Base-by-base conservation (phyloP, 2,329 filamentous ascomycete species). In the Claviceps digitariae region DNA sequence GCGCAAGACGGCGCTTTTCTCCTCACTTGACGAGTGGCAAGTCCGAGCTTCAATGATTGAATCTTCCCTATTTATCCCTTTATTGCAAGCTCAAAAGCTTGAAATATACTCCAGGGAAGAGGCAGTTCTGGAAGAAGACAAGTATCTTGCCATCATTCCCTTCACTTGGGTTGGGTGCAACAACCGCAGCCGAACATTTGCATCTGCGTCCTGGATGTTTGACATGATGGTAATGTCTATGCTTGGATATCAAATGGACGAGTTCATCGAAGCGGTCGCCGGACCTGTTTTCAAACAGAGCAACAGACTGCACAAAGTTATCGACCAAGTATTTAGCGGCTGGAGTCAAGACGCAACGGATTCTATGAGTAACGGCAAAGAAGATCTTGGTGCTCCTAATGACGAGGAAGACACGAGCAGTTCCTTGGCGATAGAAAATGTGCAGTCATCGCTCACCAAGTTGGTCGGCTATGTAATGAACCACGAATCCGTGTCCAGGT, bases 191-290 rank as follows among this genome's bases (percentile, higher is more conserved):
- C 21, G 52, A 17, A 46, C 47, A 12, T 48, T 15, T 13, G 48
- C 49, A 6, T 53, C 55, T 17, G 36, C 50, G 1, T 15, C 34
- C 12, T 27, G 48, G 27, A 34, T 58, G 40, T 51, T 41, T 20
- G 52, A 55, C 13, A 57, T 58, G 57, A 54, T 54, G 54, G 47
- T 46, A 13, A 34, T 58, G 3, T 47, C 55, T 10, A 21, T 54
- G 23, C 25, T 57, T 15, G 50, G 48, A 10, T 54, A 45, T 25
- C 55, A 55, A 45, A 50, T 46, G 17, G 56, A 56, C 34, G 53
- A 58, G 52, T 56, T 52, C 36, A 55, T 58, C 31, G 56, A 58
- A 46, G 38, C 48, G 4, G 52, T 54, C 4, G 53, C 53, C 20
- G 56, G 31, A 23, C 36, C 48, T 10, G 23, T 27, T 17, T 54